Base-by-base conservation (phyloP, 1,284 basidiomycete genomes). In the Agaricales sp. region DNA sequence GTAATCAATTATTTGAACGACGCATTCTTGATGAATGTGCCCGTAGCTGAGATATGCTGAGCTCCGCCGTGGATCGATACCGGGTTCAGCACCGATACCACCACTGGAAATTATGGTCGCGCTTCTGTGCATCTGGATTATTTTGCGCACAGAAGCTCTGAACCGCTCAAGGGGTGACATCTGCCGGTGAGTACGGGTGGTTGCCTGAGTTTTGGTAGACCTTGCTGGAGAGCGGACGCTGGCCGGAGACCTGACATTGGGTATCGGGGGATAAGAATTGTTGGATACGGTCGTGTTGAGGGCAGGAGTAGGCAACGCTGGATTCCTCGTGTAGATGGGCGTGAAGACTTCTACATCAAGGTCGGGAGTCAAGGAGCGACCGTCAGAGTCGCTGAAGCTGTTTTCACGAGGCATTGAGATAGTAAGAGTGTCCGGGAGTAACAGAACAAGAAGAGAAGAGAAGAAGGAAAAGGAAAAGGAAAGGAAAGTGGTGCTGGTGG, bases 1-100 rank as follows among this genome's bases (percentile, higher is more conserved):
- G 59, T 82, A 84, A 58, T 83, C 80, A 48, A 72, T 64, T 47
- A 83, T 65, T 53, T 83, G 76, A 51, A 85, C 82, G 25, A 68
- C 58, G 57, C 79, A 84, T n/a, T 74, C 66, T 59, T 77, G 65
- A 20, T 67, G 63, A 53, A 80, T 69, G 54, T 78, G 69, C 8
- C 73, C 71, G 54, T 76, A 82, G 43, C 65, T 61, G 6, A 72
- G 52, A 52, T 69, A 70, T 3, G 78, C 72, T 47, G 70, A 72
- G 3, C 69, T 66, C 19, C 74, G 71, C 43, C 70, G 67, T 18
- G 80, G 77, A 61, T 83, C 75, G 38, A 81, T 63, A 46, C 81
- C 81, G 14, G 79, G 81, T 57, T 84, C 81, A 11, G 77, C 78
- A 25, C 80, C 80, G 41, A 75, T 57, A 21, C 61, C 58, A 12